Evolutionary conservation across 306 rosid genomes (phyloP).

Genomic region (Trifolium dubium): DNA sequence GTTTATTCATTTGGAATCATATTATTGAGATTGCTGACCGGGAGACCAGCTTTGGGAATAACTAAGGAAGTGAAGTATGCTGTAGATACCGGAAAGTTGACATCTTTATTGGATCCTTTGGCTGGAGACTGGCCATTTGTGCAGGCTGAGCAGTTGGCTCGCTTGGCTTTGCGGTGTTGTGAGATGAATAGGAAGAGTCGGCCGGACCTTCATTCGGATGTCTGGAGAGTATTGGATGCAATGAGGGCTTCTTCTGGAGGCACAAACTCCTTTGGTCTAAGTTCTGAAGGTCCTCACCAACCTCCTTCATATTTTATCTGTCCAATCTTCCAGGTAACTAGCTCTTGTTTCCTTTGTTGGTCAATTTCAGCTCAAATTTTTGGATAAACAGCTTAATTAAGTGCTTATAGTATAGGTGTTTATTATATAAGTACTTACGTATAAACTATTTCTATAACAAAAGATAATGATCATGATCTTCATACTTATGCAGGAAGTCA

Average conservation of each 20-base stretch:
- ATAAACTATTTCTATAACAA: neutral
- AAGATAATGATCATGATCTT: conserved; percentile 19
- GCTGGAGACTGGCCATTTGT: conserved; percentile 98
- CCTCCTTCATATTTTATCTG: conserved; percentile 84
- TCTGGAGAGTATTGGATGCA: conserved; percentile 80
- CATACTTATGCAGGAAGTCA: conserved; percentile 73
- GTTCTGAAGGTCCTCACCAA: conserved; percentile 64
- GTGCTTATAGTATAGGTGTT: neutral
- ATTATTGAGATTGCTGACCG: conserved; percentile 74
- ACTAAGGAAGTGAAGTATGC: conserved; percentile 71
- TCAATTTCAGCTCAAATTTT: neutral
- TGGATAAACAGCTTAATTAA: neutral
- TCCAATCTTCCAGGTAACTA: conserved; percentile 86
- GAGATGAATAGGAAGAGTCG: conserved; percentile 68
- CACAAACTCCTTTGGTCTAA: conserved; percentile 57
- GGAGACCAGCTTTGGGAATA: conserved; percentile 77
- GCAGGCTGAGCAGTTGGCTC: conserved; percentile 81
- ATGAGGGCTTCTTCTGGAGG: conserved; percentile 78
- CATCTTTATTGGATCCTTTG: conserved; percentile 77
- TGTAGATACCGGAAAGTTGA: conserved; percentile 67
- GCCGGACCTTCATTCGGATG: conserved; percentile 77
- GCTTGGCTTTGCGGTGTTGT: conserved; percentile 82
- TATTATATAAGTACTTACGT: neutral
- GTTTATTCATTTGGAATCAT: conserved; percentile 91
- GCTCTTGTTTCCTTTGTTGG: neutral